Base-by-base conservation (phyloP, 2,329 filamentous ascomycete species). In the Colletotrichum cuscutae region DNA sequence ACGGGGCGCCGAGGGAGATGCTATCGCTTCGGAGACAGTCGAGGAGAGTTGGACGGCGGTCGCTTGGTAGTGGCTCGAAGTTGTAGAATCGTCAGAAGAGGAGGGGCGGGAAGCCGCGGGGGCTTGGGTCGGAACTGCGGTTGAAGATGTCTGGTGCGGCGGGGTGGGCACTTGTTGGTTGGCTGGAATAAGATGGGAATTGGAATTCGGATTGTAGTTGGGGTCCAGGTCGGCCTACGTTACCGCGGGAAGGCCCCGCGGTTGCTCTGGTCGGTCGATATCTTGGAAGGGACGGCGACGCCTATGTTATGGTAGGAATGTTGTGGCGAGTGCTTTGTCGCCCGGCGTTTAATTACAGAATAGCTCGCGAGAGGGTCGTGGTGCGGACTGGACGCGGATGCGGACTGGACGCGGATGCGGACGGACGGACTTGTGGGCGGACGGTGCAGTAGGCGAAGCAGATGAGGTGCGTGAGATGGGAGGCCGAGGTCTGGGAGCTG, bases 131-230 rank as follows among this genome's bases (percentile, higher is more conserved):
- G 82, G 75, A 76, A 80, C 81, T 78, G 84, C 83, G 84, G 82
- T 85, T 79, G 86, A 80, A 82, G 88, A 79, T 82, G 82, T 82
- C 79, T 84, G 81, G 78, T 84, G 82, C 77, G 84, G 88, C 87
- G 89, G 87, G 81, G 85, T 87, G 84, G 88, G 83, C 87, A 89
- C 89, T 87, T 88, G 83, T 91, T 91, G 92, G 90, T 92, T 85
- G 86, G 88, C 76, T 77, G 78, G 75, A 70, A 78, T 76, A 79
- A 79, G 77, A 77, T 75, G 78, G 77, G 79, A 80, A 77, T 76
- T 79, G 76, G 81, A 74, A 77, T 65, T 66, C 62, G 67, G 60
- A 67, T 78, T 76, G 76, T 78, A 80, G 77, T 80, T 77, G 78
- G 77, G 78, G 78, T 84, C 83, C 83, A 84, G 82, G 77, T 82